phyloP scores from a whole-genome alignment of 352 stramenopile genomes.

The Phytophthora lateralis region DNA sequence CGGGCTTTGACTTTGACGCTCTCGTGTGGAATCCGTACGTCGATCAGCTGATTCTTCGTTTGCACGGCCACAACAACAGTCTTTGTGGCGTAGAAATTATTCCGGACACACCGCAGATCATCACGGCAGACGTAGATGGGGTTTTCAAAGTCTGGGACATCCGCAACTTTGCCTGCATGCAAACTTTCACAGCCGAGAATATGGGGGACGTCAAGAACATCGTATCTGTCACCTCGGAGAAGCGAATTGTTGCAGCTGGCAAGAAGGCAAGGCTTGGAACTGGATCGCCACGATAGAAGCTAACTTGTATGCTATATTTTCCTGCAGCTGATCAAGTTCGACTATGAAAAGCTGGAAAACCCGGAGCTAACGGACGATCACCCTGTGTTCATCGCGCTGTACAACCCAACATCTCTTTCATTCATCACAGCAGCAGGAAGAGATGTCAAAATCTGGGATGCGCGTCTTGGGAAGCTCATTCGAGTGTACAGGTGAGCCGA shows the following conservation, averaged over 20 bases:
- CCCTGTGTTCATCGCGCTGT: conserved; percentile 78
- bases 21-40: conserved; percentile 92
- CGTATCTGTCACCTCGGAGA: conserved; percentile 67
- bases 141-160: conserved; percentile 92
- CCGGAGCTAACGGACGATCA: conserved; percentile 87
- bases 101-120: conserved; percentile 83
- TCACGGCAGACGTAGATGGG: conserved; percentile 85
- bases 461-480: conserved; percentile 76
- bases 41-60: conserved; percentile 83
- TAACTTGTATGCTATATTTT: conserved; percentile 1
- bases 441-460: conserved; percentile 91
- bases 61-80: conserved; percentile 88
- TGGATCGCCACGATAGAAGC: not conserved
- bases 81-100: conserved; percentile 89
- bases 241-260: conserved; percentile 76
- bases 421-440: conserved; percentile 80
- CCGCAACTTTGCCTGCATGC: conserved; percentile 89
- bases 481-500: conserved; percentile 67
- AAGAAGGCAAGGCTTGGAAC: conserved; percentile 51
- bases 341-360: conserved; percentile 89
- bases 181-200: conserved; percentile 85
- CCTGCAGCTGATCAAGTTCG: conserved; percentile 71
- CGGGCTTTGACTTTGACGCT: conserved; percentile 89
- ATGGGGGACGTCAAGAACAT: conserved; percentile 79
- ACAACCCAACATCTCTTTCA: conserved; percentile 88